Evolutionary conservation across 805 yeast genomes (phyloP).

Genomic region (Candida insectorum): DNA sequence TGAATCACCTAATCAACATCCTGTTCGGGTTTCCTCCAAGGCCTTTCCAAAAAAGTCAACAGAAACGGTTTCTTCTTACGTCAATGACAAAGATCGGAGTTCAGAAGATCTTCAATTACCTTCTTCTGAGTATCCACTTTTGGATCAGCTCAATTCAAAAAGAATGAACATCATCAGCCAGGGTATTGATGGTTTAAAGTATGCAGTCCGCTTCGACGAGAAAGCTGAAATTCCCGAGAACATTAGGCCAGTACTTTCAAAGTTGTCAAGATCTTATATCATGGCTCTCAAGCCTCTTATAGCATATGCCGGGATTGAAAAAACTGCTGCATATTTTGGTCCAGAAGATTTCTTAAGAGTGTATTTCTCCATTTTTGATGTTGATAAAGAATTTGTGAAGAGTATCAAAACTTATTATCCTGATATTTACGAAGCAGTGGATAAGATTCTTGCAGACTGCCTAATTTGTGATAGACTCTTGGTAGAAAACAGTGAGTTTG

Average conservation of each 20-base stretch:
- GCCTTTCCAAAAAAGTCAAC: too few relatives aligned
- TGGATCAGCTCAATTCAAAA: slow-evolving; percentile 17
- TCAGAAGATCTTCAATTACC: slow-evolving; percentile 15
- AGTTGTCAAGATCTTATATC: slow-evolving; percentile 2
- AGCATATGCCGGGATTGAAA: slow-evolving; percentile 23
- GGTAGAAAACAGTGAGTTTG: slow-evolving; percentile 25
- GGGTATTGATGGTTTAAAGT: slow-evolving; percentile 35
- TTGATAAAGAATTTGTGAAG: slow-evolving; percentile 19
- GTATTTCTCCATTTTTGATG: slow-evolving; percentile 20
- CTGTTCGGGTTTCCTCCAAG: too few relatives aligned
- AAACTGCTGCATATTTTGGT: slow-evolving; percentile 21
- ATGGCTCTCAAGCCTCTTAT: slow-evolving; percentile 27
- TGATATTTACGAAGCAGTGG: slow-evolving; percentile 27
- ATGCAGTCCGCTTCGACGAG: slow-evolving; percentile 37
- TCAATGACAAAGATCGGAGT: background rate
- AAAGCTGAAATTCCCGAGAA: slow-evolving; percentile 12
- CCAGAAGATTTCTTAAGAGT: slow-evolving; percentile 36
- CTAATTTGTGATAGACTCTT: slow-evolving; percentile 27
- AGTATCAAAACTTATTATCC: slow-evolving; percentile 19
- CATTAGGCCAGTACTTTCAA: slow-evolving; percentile 1
- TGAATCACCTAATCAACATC: too few relatives aligned
- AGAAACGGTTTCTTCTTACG: too few relatives aligned
- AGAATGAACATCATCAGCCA: slow-evolving; percentile 26
- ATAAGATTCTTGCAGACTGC: slow-evolving; percentile 24
- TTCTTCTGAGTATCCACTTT: slow-evolving; percentile 30